Evolutionary conservation across 2,329 filamentous ascomycete species (phyloP), one percentile per base, ranked within the genome.

Genomic region (Fusarium sp.): DNA sequence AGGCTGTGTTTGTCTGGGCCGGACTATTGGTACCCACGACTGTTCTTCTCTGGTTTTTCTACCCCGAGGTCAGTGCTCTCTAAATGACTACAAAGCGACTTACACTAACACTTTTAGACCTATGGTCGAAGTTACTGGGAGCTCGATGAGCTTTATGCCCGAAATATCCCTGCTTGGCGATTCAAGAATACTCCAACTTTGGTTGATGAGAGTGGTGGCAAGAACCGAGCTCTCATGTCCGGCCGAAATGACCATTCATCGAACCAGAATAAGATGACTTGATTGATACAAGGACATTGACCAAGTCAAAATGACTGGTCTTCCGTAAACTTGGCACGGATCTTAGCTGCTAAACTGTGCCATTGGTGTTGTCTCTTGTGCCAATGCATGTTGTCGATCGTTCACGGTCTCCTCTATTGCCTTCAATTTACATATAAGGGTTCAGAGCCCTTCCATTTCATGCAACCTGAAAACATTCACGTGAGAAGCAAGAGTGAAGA

Each of bases 71-170:
- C 20, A 39, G 51, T 28, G 5, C 20, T 17, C 6, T 8, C 10
- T 34, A 17, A 7, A 22, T 18, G 5, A 8, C 24, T 39, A 10
- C 20, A 14, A 26, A 36, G 13, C 4, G 7, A 26, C 9, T 28
- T 26, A 6, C 5, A 28, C 24, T 54, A 28, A 54, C 11, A 28
- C 10, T 10, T 2, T 28, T 54, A 68, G 65, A 68, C 61, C 11
- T 68, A 68, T 18, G 65, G 65, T 14, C 65, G 65, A 68, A 68
- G 61, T 22, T 68, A 68, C 20, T 65, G 51, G 65, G 65, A 68
- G 15, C 65, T 68, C 24, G 65, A 68, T 9, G 65, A 68, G 32
- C 61, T 68, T 26, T 68, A 68, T 36, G 61, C 63, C 39, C 38
- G 65, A 12, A 65, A 58, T n/a, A 68, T 68, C 22, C 65, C 65